Evolutionary conservation across 345 rosid species (phyloP).

Genomic region (Linum tenue): DNA sequence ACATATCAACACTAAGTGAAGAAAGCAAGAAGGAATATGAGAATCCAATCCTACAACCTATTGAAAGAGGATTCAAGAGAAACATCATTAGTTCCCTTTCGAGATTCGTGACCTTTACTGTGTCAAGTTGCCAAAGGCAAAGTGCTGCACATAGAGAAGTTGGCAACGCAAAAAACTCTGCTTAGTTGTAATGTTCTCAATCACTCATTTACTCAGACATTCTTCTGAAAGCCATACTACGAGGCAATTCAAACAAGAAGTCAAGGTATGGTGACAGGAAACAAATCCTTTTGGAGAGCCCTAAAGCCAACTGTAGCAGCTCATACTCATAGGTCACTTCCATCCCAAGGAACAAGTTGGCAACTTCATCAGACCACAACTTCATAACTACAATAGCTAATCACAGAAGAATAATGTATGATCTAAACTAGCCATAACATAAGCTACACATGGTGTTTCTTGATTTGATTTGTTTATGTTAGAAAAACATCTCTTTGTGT

Average conservation of each 20-base stretch:
- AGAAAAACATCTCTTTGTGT: background rate
- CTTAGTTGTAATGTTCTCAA: slow-evolving; percentile 45
- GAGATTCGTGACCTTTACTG: slow-evolving; percentile 79
- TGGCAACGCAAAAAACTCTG: slow-evolving; percentile 29
- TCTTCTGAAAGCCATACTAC: slow-evolving; percentile 33
- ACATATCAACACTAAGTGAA: slow-evolving; percentile 13
- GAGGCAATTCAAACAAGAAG: slow-evolving; percentile 34
- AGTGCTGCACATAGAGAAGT: slow-evolving; percentile 41
- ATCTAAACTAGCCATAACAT: slow-evolving; percentile 30
- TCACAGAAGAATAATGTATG: slow-evolving; percentile 76
- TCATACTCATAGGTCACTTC: slow-evolving; percentile 26
- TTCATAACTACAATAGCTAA: slow-evolving; percentile 37
- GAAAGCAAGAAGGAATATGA: slow-evolving; percentile 22
- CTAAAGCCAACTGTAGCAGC: slow-evolving; percentile 35
- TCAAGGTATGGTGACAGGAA: slow-evolving; percentile 32
- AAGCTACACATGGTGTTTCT: background rate
- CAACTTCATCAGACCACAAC: slow-evolving; percentile 62
- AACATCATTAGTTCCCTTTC: slow-evolving; percentile 29
- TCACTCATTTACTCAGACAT: slow-evolving; percentile 56
- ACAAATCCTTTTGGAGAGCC: slow-evolving; percentile 23
- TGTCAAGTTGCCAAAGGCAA: slow-evolving; percentile 77
- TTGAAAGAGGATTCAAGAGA: slow-evolving; percentile 28
- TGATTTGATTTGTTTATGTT: background rate
- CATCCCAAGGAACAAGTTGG: slow-evolving; percentile 42
- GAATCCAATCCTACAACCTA: slow-evolving; percentile 20